Conservation (phyloP, 768 basidiomycete genomes). For the Rhodosporidiobolus odoratus region DNA sequence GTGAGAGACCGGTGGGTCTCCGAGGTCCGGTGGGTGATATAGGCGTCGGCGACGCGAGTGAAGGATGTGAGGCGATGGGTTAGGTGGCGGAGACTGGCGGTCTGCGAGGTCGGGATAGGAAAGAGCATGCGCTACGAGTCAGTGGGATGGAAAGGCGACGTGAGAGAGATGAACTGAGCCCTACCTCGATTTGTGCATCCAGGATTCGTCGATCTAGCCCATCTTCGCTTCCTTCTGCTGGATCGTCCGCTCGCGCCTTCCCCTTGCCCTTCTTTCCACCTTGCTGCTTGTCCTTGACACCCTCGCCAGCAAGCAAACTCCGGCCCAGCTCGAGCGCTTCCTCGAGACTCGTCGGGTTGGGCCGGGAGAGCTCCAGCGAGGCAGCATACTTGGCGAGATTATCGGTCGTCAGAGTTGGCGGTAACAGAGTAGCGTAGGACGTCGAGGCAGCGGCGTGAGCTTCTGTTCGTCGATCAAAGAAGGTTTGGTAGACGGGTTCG, state of each 20-base stretch:
- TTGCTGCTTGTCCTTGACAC: background rate
- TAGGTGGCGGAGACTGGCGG: slow-evolving; percentile 4
- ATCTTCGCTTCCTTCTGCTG: background rate
- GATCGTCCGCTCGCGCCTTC: background rate
- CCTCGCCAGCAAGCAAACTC: background rate
- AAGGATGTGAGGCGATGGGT: slow-evolving; percentile 24
- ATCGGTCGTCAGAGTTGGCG: background rate
- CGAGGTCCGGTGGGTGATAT: slow-evolving; percentile 10
- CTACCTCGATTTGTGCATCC: slow-evolving; percentile 10
- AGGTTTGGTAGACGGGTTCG: slow-evolving; percentile 10
- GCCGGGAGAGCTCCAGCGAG: slow-evolving; percentile 6
- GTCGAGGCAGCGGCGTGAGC: background rate
- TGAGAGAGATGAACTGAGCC: background rate
- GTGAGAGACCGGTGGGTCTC: slow-evolving; percentile 17
- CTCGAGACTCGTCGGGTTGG: background rate
- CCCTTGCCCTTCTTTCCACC: slow-evolving; percentile 11
- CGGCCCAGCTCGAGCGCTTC: slow-evolving; percentile 24
- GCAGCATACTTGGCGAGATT: background rate
- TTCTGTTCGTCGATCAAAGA: background rate
- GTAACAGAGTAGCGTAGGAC: background rate
- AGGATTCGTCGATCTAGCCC: slow-evolving; percentile 7
- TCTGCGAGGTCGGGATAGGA: slow-evolving; percentile 5
- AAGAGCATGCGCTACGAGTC: background rate
- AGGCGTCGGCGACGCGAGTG: slow-evolving; percentile 3
- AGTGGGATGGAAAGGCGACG: too few relatives aligned